Evolutionary conservation across 2,329 filamentous ascomycete species (phyloP).

Genomic region (Beauveria bassiana): DNA sequence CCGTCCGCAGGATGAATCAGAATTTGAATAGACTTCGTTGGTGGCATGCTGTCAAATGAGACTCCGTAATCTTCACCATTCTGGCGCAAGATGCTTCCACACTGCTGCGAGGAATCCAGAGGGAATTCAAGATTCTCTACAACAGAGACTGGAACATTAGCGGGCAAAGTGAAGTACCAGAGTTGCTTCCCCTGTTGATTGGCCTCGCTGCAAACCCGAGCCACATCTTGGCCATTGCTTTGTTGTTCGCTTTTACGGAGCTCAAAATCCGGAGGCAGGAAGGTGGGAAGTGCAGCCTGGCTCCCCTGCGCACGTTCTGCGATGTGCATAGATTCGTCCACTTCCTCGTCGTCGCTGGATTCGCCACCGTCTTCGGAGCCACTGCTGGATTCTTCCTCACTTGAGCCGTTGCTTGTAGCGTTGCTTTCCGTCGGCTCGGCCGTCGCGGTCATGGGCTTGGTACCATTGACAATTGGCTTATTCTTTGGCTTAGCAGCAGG

Average conservation of each 20-base stretch:
- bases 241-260: conserved; percentile 39
- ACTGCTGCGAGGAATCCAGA: conserved; percentile 44
- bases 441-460: conserved; percentile 1
- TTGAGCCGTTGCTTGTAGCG: conserved; percentile 13
- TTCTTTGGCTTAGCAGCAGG: conserved; percentile 16
- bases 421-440: conserved; percentile 15
- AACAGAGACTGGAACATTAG: conserved; percentile 59
- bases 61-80: conserved; percentile 57
- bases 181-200: conserved; percentile 63
- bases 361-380: conserved; percentile 19
- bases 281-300: conserved; percentile 34
- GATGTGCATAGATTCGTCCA: conserved; percentile 34
- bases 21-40: conserved; percentile 47
- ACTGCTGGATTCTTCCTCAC: neutral
- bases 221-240: conserved; percentile 36
- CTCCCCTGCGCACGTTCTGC: conserved; percentile 21
- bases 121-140: conserved; percentile 57
- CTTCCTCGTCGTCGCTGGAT: conserved; percentile 19
- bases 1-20: conserved; percentile 51
- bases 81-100: conserved; percentile 51
- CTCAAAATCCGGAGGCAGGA: conserved; percentile 45
- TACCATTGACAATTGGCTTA: conserved; percentile 15
- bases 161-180: conserved; percentile 73
- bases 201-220: conserved; percentile 49
- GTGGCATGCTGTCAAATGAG: conserved; percentile 43